A percentile compares a stretch with the other conserved stretches of the same genome.
Conservation (phyloP, 257 asterid genomes). For the Solanum megistacrolobum region DNA sequence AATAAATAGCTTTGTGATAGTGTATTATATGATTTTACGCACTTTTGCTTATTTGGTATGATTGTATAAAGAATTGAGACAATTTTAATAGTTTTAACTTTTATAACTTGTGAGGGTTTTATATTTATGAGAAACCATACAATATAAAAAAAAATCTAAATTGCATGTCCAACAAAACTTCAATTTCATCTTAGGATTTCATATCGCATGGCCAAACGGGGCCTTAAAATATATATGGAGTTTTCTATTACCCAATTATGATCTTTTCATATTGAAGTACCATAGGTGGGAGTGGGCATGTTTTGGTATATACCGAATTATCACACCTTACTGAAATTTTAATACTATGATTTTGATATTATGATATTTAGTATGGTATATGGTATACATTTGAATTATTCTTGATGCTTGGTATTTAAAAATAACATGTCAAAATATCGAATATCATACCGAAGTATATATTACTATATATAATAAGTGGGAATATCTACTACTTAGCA, state of each 20-base stretch:
- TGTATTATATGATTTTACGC: too few relatives aligned
- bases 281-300: background rate
- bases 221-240: background rate
- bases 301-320: background rate
- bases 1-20: too few relatives aligned
- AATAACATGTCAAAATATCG: accelerated
- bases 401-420: background rate
- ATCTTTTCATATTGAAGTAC: background rate
- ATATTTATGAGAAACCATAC: background rate
- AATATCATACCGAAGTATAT: too few relatives aligned
- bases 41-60: too few relatives aligned
- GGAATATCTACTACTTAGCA: too few relatives aligned
- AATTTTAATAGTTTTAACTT: too few relatives aligned
- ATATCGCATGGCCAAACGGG: accelerated
- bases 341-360: too few relatives aligned
- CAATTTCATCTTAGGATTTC: background rate
- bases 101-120: background rate
- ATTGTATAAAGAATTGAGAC: background rate
- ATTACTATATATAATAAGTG: too few relatives aligned
- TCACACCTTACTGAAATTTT: too few relatives aligned
- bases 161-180: too few relatives aligned
- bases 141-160: too few relatives aligned
- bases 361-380: background rate
- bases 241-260: background rate
- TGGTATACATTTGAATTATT: too few relatives aligned